Percentiles rank a stretch among this genome's conserved stretches.
phyloP scores from a whole-genome alignment of 768 basidiomycete genomes.

The Tricholoma matsutake region DNA sequence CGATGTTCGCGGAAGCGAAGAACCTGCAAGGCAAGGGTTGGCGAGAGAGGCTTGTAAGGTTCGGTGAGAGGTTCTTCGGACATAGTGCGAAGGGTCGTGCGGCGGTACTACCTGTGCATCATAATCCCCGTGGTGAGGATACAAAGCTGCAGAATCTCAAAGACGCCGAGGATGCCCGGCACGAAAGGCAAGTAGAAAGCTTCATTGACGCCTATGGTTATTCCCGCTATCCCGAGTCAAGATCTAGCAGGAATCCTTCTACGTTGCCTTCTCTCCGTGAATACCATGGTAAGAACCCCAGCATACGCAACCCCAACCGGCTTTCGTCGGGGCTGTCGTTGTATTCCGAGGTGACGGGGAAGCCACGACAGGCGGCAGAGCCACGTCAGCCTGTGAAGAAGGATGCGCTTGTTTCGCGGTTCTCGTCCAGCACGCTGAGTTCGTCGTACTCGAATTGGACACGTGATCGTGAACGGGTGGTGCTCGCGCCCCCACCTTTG shows the following conservation, averaged over 20 bases:
- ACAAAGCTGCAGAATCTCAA: slow-evolving; percentile 49
- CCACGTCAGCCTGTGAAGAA: slow-evolving; percentile 69
- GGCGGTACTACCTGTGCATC: slow-evolving; percentile 18
- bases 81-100: slow-evolving; percentile 23
- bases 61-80: slow-evolving; percentile 60
- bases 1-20: slow-evolving; percentile 59
- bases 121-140: slow-evolving; percentile 36
- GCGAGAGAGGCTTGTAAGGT: slow-evolving; percentile 52
- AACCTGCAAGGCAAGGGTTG: slow-evolving; percentile 50
- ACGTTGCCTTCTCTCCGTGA: slow-evolving; percentile 37
- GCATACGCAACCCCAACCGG: slow-evolving; percentile 21
- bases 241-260: slow-evolving; percentile 38
- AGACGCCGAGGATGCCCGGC: slow-evolving; percentile 48
- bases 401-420: slow-evolving; percentile 41
- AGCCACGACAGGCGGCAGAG: slow-evolving; percentile 57
- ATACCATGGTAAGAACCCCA: slow-evolving; percentile 14
- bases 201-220: slow-evolving; percentile 49
- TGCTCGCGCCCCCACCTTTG: slow-evolving; percentile 15
- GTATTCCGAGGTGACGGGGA: slow-evolving; percentile 69
- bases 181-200: slow-evolving; percentile 49
- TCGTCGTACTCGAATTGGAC: slow-evolving; percentile 30
- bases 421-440: slow-evolving; percentile 45
- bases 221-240: slow-evolving; percentile 35
- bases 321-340: slow-evolving; percentile 53
- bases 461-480: slow-evolving; percentile 11